These are phyloP conservation scores for Aspergillus pseudotamarii DNA, from an alignment of 2,329 filamentous ascomycete genomes.

Conservation along the genomic window DNA sequence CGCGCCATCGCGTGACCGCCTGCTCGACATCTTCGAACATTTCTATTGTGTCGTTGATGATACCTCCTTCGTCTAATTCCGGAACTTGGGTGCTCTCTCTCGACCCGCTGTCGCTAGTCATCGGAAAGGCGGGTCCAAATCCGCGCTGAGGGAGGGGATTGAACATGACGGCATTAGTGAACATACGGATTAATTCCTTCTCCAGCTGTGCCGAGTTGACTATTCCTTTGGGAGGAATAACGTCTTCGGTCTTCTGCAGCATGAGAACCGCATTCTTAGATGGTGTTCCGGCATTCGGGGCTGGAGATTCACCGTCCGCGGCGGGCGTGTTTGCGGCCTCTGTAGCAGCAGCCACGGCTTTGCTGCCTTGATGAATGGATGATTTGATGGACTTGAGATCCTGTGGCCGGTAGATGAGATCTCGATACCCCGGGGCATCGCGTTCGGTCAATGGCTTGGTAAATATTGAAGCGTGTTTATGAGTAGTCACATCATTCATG, in stretches of 20 bases:
- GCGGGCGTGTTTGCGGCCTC: conserved; percentile 69
- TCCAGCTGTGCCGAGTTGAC: conserved; percentile 93
- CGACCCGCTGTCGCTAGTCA: conserved; percentile 47
- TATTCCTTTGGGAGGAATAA: conserved; percentile 84
- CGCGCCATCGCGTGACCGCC: conserved; percentile 73
- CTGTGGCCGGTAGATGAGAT: conserved; percentile 73
- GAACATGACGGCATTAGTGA: conserved; percentile 98
- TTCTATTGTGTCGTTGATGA: conserved; percentile 82
- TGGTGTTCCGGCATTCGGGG: conserved; percentile 34
- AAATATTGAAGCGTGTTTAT: conserved; percentile 79
- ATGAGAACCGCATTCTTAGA: conserved; percentile 47
- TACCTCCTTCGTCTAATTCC: conserved; percentile 76
- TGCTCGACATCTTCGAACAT: conserved; percentile 90
- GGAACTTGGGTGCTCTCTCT: conserved; percentile 56
- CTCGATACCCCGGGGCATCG: conserved; percentile 74
- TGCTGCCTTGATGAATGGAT: conserved; percentile 60
- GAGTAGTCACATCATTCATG: conserved; percentile 74
- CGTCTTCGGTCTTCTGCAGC: conserved; percentile 66
- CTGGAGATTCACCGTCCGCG: conserved; percentile 57
- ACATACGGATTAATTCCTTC: conserved; percentile 93
- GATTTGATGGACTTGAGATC: conserved; percentile 78
- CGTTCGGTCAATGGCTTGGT: conserved; percentile 73
- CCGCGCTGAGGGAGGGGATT: conserved; percentile 80
- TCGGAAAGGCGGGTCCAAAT: conserved; percentile 63
- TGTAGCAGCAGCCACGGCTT: conserved; percentile 46